Percentiles rank a stretch among this genome's conserved stretches.
Evolutionary conservation across 768 basidiomycete species (phyloP).

Genomic region (Hysterangium stoloniferum): DNA sequence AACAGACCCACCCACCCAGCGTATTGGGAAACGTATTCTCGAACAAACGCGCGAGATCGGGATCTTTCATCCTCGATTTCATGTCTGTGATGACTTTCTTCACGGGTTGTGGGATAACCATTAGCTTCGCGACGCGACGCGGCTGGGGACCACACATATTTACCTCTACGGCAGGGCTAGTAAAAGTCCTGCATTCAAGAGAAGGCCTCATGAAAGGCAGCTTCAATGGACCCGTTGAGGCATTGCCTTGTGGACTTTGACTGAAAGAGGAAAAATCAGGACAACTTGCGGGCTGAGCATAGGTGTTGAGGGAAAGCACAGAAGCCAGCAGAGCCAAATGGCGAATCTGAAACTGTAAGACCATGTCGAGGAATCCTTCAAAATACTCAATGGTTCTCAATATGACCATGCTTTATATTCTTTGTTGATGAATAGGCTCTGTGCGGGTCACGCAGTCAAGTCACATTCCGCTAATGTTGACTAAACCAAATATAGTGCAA

Average conservation of each 20-base stretch:
- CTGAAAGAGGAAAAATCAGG: constrained; percentile 49
- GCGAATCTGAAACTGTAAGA: not conserved
- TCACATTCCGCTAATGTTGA: too few species aligned
- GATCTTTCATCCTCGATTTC: constrained; percentile 63
- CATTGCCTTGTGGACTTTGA: constrained; percentile 52
- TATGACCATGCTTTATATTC: too few species aligned
- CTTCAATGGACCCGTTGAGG: constrained; percentile 50
- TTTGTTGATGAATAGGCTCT: too few species aligned
- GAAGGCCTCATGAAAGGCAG: constrained; percentile 70
- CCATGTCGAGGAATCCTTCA: not conserved
- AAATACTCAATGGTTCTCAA: too few species aligned
- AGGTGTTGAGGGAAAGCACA: constrained; percentile 14
- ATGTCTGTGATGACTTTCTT: constrained; percentile 72
- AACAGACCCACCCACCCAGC: constrained; percentile 39
- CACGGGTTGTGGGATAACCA: not conserved
- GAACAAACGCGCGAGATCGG: constrained; percentile 69
- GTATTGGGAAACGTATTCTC: constrained; percentile 83
- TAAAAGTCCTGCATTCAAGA: constrained; percentile 67
- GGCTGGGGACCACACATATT: not conserved
- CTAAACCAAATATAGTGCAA: too few species aligned
- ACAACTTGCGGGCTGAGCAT: constrained; percentile 31
- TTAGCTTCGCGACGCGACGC: not conserved
- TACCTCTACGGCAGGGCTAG: constrained; percentile 69
- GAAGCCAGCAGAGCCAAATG: not conserved
- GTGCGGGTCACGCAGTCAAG: too few species aligned